Percentiles rank a stretch among this genome's conserved stretches.
Evolutionary conservation across 768 basidiomycete species (phyloP).

Genomic region (Russula sp.): DNA sequence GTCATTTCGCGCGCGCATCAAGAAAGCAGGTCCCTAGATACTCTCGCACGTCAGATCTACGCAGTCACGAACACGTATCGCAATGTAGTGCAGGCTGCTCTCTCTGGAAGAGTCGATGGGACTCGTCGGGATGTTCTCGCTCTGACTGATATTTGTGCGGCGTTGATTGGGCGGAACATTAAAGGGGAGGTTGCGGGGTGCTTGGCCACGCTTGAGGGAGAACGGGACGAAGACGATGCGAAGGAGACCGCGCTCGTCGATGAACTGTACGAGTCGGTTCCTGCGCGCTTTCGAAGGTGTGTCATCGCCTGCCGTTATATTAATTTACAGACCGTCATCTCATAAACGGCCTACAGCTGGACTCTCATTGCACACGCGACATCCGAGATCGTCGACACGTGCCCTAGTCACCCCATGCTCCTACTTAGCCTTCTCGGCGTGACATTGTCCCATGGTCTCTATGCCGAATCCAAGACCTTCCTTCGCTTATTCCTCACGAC

Average conservation of each 20-base stretch:
- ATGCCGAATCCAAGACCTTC: conserved; percentile 44
- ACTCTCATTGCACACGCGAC: conserved; percentile 54
- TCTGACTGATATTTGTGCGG: conserved; percentile 48
- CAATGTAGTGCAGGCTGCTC: conserved; percentile 46
- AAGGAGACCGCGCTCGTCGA: conserved; percentile 36
- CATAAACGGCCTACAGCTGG: conserved; percentile 37
- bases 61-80: conserved; percentile 56
- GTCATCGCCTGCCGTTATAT: conserved; percentile 18
- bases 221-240: conserved; percentile 34
- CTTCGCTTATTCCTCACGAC: conserved; percentile 44
- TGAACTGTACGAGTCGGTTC: conserved; percentile 52
- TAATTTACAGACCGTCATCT: not conserved
- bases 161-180: conserved; percentile 48
- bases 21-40: conserved; percentile 38
- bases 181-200: conserved; percentile 34
- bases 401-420: conserved; percentile 49
- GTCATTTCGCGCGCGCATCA: conserved; percentile 38
- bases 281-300: conserved; percentile 52
- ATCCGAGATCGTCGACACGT: conserved; percentile 45
- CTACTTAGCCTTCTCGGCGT: conserved; percentile 50
- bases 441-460: conserved; percentile 45
- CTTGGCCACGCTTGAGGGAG: conserved; percentile 30
- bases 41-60: conserved; percentile 49
- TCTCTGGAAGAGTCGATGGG: conserved; percentile 23
- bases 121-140: conserved; percentile 34